These are phyloP conservation scores for Phaffia rhodozyma DNA, from an alignment of 1,284 basidiomycete species.

Conservation along the genomic window DNA sequence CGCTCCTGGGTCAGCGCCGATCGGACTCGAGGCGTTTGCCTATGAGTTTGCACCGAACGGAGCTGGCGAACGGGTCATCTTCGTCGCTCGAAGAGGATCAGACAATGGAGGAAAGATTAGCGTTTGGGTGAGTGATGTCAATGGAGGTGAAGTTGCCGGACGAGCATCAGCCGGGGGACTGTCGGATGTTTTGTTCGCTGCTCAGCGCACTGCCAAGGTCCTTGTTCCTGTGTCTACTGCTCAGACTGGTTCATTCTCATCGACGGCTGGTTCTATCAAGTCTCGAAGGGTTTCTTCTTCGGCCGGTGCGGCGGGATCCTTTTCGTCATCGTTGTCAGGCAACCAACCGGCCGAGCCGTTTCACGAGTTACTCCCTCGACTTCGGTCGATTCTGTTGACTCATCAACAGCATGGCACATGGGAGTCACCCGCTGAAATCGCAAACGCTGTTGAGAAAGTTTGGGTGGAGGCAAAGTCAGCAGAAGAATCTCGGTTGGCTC, in stretches of 20 bases:
- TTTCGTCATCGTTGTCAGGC: neutral
- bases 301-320: no score
- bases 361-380: constrained; percentile 3
- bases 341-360: constrained; percentile 1
- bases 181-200: constrained; percentile 11
- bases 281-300: neutral
- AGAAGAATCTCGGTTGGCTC: neutral
- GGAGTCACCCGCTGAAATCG: neutral
- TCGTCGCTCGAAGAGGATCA: no score
- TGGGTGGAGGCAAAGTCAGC: constrained; percentile 5
- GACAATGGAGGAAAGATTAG: constrained; percentile 4
- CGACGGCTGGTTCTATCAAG: neutral
- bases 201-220: constrained; percentile 8
- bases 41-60: neutral
- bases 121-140: constrained; percentile 8
- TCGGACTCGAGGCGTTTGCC: neutral
- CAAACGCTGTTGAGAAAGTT: constrained; percentile 1
- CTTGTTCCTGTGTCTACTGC: constrained; percentile 2
- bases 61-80: neutral
- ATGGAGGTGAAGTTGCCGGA: neutral
- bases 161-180: constrained; percentile 1
- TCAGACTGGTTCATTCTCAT: neutral
- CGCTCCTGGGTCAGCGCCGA: neutral
- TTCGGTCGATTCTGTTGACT: neutral
- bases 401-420: neutral